Evolutionary conservation across 345 rosid species (phyloP).

Genomic region (Camelina sativa): DNA sequence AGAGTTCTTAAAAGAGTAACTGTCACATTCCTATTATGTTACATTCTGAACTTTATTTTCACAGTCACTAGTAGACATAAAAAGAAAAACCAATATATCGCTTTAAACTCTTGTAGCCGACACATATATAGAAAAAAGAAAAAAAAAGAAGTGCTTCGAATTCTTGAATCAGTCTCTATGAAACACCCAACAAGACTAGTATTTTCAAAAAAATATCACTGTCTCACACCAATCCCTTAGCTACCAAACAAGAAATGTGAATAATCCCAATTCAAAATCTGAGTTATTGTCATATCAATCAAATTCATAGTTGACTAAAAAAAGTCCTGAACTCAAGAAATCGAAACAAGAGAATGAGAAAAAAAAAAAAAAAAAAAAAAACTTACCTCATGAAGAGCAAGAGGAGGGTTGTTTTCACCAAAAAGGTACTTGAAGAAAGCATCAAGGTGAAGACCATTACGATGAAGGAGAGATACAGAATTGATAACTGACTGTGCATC

Average conservation of each 20-base stretch:
- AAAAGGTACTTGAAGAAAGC: conserved; percentile 69
- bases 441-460: conserved; percentile 59
- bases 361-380: not conserved
- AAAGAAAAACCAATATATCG: not conserved
- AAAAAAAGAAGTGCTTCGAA: not conserved
- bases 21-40: not conserved
- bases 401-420: conserved; percentile 59
- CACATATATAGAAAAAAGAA: not conserved
- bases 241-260: not conserved
- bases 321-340: not conserved
- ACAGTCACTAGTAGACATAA: conserved; percentile 1
- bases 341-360: not conserved
- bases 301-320: not conserved
- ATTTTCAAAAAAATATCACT: not conserved
- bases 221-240: not conserved
- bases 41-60: not conserved
- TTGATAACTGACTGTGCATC: conserved; percentile 58
- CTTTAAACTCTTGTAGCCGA: not conserved
- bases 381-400: conserved; percentile 52
- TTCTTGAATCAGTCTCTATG: not conserved
- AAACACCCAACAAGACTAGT: not conserved
- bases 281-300: not conserved
- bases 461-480: conserved; percentile 51
- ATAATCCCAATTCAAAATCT: not conserved
- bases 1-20: not conserved